Conservation (phyloP, 108 stramenopile genomes). For the Stephanodiscus minutulus region DNA sequence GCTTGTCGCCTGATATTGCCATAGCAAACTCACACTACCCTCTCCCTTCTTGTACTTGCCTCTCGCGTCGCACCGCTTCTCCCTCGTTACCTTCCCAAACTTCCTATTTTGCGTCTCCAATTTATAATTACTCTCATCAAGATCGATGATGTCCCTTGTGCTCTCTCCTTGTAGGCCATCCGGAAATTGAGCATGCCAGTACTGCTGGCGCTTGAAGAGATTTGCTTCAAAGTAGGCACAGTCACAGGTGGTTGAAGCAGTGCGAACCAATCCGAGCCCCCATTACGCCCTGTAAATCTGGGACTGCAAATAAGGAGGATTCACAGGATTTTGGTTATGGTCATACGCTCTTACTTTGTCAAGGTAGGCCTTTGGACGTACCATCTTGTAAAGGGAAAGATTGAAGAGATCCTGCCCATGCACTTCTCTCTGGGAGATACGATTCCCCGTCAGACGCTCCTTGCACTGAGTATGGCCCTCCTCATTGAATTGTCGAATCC, state of each 20-base stretch:
- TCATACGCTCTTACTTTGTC: slow-evolving; percentile 13
- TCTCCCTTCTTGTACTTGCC: slow-evolving; percentile 15
- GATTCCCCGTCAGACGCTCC: slow-evolving; percentile 4
- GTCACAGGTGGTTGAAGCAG: not conserved
- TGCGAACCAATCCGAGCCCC: not conserved
- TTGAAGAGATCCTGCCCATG: slow-evolving; percentile 17
- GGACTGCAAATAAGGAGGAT: not conserved
- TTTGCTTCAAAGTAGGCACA: not conserved
- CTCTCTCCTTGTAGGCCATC: not conserved
- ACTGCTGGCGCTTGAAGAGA: not conserved
- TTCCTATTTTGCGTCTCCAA: not conserved
- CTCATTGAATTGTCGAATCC: slow-evolving; percentile 1
- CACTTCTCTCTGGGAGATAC: slow-evolving; percentile 9
- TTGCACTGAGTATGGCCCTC: not conserved
- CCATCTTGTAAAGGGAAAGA: slow-evolving; percentile 9
- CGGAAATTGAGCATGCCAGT: not conserved
- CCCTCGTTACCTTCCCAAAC: not conserved
- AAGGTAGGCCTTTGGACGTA: slow-evolving; percentile 14
- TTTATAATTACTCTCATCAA: not conserved
- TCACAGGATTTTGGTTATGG: slow-evolving; percentile 11
- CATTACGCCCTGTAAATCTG: not conserved
- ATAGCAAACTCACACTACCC: slow-evolving; percentile 22
- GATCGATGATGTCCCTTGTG: not conserved
- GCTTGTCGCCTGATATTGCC: slow-evolving; percentile 21
- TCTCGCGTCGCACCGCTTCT: not conserved